phyloP scores from a whole-genome alignment of 768 basidiomycete genomes.

The Cystobasidiopsis lactophilus region DNA sequence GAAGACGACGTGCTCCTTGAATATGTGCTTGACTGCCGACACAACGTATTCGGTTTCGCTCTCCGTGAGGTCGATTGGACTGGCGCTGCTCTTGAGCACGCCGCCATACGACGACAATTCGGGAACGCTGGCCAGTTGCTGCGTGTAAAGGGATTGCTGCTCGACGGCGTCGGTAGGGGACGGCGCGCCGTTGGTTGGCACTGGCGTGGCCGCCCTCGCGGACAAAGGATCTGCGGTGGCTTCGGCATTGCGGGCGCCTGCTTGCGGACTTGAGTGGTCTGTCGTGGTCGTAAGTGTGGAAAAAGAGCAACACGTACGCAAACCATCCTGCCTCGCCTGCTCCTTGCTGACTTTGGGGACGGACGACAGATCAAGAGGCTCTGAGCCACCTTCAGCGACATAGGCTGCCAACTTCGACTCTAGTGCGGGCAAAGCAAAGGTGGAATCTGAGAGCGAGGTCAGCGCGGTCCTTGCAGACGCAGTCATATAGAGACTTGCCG shows the following conservation, averaged over 20 bases:
- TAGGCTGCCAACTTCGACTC: constrained; percentile 86
- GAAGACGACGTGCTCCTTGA: constrained; percentile 87
- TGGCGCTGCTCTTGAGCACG: constrained; percentile 63
- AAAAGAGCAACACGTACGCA: constrained; percentile 29
- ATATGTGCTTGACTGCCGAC: constrained; percentile 86
- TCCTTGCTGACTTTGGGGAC: constrained; percentile 86
- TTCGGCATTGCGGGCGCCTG: constrained; percentile 14
- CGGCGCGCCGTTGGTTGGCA: constrained; percentile 43
- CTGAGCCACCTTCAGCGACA: constrained; percentile 43
- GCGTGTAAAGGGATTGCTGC: constrained; percentile 62
- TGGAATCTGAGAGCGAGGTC: constrained; percentile 53
- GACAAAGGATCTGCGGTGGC: constrained; percentile 41
- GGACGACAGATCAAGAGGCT: constrained; percentile 59
- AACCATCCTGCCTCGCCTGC: constrained; percentile 70
- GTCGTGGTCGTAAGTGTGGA: background rate
- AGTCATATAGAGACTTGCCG: constrained; percentile 33
- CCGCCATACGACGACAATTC: constrained; percentile 68
- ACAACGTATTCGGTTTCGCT: constrained; percentile 97
- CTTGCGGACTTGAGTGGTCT: background rate
- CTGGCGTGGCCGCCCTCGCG: constrained; percentile 31
- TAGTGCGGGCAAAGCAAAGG: constrained; percentile 70
- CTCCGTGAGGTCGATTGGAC: constrained; percentile 68
- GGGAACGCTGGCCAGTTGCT: constrained; percentile 66
- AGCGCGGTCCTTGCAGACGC: background rate
- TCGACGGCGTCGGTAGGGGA: constrained; percentile 34